Evolutionary conservation across 768 basidiomycete genomes (phyloP).

Genomic region (Boletellus emodensis): DNA sequence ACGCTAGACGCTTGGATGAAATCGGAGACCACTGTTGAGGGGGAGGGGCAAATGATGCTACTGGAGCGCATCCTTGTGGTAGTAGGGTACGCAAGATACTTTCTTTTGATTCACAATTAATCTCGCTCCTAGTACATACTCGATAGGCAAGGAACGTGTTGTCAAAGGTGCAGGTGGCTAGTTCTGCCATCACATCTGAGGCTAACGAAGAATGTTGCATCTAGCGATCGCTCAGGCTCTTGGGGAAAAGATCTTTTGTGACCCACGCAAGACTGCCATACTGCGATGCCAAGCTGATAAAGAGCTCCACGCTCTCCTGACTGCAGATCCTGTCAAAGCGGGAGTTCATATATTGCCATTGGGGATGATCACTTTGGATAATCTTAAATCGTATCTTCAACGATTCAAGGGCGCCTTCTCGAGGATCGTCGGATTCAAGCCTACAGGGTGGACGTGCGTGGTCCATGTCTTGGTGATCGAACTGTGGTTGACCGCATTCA

Average conservation of each 20-base stretch:
- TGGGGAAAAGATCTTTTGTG: constrained; percentile 82
- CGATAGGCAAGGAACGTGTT: constrained; percentile 95
- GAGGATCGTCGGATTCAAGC: constrained; percentile 77
- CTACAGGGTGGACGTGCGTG: constrained; percentile 94
- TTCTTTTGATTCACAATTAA: not conserved
- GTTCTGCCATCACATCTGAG: not conserved
- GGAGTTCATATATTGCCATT: constrained; percentile 86
- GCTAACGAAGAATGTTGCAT: not conserved
- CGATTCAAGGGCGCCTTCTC: constrained; percentile 69
- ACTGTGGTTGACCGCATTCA: constrained; percentile 25
- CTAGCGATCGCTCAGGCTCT: constrained; percentile 83
- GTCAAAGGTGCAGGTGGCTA: constrained; percentile 67
- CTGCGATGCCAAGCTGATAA: constrained; percentile 81
- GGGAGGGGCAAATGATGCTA: constrained; percentile 35
- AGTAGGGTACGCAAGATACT: constrained; percentile 53
- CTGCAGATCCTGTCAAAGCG: constrained; percentile 68
- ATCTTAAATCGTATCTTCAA: constrained; percentile 70
- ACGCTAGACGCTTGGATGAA: constrained; percentile 54
- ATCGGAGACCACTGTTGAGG: constrained; percentile 17
- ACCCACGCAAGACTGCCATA: constrained; percentile 76
- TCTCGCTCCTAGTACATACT: constrained; percentile 70
- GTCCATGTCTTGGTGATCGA: not conserved
- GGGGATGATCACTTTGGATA: constrained; percentile 67
- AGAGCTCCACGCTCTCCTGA: constrained; percentile 76
- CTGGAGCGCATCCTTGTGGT: constrained; percentile 51